These are phyloP conservation scores for Pholiota molesta DNA, from an alignment of 768 basidiomycete genomes.

Conservation along the genomic window DNA sequence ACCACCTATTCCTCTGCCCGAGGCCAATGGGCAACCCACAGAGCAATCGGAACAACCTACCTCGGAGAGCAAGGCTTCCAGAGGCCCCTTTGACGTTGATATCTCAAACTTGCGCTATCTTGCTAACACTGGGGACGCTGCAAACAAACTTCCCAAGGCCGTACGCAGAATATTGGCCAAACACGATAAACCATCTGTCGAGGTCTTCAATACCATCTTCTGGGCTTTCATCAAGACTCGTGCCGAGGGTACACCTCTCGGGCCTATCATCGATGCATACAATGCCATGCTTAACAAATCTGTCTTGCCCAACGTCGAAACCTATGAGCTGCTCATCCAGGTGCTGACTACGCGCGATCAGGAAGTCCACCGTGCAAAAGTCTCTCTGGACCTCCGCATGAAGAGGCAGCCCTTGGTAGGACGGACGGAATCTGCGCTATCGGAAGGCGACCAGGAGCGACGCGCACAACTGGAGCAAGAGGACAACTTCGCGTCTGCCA, in stretches of 20 bases:
- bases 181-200: constrained; percentile 37
- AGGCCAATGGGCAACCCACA: background rate
- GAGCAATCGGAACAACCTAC: background rate
- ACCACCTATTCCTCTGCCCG: constrained; percentile 13
- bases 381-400: constrained; percentile 42
- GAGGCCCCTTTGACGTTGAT: background rate
- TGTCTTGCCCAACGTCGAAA: constrained; percentile 61
- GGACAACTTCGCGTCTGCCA: constrained; percentile 69
- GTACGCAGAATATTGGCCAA: constrained; percentile 36
- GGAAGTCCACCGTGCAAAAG: constrained; percentile 56
- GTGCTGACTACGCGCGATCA: constrained; percentile 68
- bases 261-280: constrained; percentile 66
- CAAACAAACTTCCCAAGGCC: constrained; percentile 29
- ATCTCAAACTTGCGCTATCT: constrained; percentile 7
- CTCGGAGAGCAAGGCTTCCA: background rate
- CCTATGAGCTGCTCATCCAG: constrained; percentile 63
- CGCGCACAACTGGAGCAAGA: constrained; percentile 56
- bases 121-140: constrained; percentile 20
- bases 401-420: constrained; percentile 36
- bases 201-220: constrained; percentile 68
- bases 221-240: constrained; percentile 52
- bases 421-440: constrained; percentile 18
- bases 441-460: constrained; percentile 36
- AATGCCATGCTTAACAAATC: constrained; percentile 66
- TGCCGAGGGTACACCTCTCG: constrained; percentile 52